Evolutionary conservation across 2,329 filamentous ascomycete genomes (phyloP).

Genomic region (Emmonsiellopsis sp.): DNA sequence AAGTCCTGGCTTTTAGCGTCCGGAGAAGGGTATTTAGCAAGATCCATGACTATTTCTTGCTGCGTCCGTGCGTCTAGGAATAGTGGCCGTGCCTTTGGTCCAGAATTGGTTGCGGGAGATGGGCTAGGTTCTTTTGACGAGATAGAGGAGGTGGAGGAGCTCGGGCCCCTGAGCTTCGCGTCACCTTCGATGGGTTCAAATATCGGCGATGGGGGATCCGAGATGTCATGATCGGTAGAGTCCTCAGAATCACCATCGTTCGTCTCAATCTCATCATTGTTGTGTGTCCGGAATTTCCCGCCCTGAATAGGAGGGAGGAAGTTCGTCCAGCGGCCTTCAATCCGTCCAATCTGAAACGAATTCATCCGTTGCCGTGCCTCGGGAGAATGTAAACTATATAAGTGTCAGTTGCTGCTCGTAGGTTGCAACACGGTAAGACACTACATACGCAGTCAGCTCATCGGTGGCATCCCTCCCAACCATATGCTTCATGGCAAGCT

Average conservation of each 20-base stretch:
- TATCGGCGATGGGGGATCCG: slow-evolving; percentile 48
- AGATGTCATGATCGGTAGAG: slow-evolving; percentile 46
- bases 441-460: slow-evolving; percentile 70
- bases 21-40: slow-evolving; percentile 70
- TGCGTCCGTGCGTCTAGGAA: slow-evolving; percentile 66
- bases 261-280: slow-evolving; percentile 26
- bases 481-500: slow-evolving; percentile 88
- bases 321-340: slow-evolving; percentile 76
- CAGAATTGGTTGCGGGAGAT: slow-evolving; percentile 11
- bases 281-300: slow-evolving; percentile 58
- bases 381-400: slow-evolving; percentile 64
- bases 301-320: slow-evolving; percentile 89
- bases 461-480: slow-evolving; percentile 89
- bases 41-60: slow-evolving; percentile 66
- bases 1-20: slow-evolving; percentile 63
- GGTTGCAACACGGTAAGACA: slow-evolving; percentile 7
- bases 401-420: slow-evolving; percentile 6
- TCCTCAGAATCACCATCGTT: slow-evolving; percentile 32
- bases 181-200: slow-evolving; percentile 46
- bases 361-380: slow-evolving; percentile 70
- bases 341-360: slow-evolving; percentile 71
- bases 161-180: slow-evolving; percentile 28
- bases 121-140: slow-evolving; percentile 16
- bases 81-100: slow-evolving; percentile 40
- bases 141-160: slow-evolving; percentile 21